Evolutionary conservation across 2,329 filamentous ascomycete species (phyloP).

Genomic region (Zalaria obscura): DNA sequence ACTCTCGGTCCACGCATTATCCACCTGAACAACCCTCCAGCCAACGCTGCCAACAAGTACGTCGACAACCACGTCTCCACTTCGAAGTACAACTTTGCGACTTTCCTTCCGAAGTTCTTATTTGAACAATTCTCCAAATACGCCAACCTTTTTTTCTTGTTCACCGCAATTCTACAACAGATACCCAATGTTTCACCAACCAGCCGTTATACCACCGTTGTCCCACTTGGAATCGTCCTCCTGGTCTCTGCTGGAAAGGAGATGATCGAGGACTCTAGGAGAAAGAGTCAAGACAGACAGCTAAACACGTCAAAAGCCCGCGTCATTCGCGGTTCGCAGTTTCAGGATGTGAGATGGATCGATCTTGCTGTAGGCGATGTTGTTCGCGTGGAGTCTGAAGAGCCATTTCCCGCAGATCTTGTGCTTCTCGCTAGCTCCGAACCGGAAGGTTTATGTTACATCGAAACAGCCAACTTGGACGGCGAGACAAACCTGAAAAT

Average conservation of each 20-base stretch:
- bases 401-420: slow-evolving; percentile 87
- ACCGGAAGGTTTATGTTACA: slow-evolving; percentile 94
- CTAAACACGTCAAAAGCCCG: slow-evolving; percentile 79
- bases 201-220: slow-evolving; percentile 91
- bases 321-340: slow-evolving; percentile 69
- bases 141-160: slow-evolving; percentile 98
- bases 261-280: slow-evolving; percentile 80
- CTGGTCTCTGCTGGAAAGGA: slow-evolving; percentile 94
- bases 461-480: slow-evolving; percentile 94
- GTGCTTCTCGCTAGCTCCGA: slow-evolving; percentile 89
- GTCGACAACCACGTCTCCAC: slow-evolving; percentile 95
- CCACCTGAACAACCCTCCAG: slow-evolving; percentile 88
- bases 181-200: slow-evolving; percentile 91
- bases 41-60: slow-evolving; percentile 80
- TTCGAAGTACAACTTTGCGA: slow-evolving; percentile 88
- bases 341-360: slow-evolving; percentile 84
- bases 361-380: slow-evolving; percentile 88
- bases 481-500: slow-evolving; percentile 98
- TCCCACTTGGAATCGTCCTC: slow-evolving; percentile 78
- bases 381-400: slow-evolving; percentile 81
- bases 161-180: slow-evolving; percentile 87
- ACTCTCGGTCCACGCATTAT: slow-evolving; percentile 86
- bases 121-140: slow-evolving; percentile 99
- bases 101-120: slow-evolving; percentile 91
- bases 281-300: slow-evolving; percentile 72